phyloP scores from a whole-genome alignment of 2,329 filamentous ascomycete species.

The Fusarium sacchari region DNA sequence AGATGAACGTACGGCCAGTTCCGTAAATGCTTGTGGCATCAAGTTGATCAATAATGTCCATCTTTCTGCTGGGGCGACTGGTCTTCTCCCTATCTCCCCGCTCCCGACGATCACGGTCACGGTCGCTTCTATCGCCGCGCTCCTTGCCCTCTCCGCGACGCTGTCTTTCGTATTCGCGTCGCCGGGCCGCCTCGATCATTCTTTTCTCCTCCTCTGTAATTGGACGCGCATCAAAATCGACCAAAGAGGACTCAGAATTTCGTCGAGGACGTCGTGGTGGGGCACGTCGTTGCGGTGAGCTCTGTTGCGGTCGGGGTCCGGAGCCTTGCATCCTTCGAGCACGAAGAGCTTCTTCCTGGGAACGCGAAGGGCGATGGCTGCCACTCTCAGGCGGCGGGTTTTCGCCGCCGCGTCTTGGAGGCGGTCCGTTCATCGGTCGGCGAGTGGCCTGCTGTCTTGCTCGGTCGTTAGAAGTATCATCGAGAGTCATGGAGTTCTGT shows the following conservation, averaged over 20 bases:
- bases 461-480: constrained; percentile 60
- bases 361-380: constrained; percentile 69
- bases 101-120: constrained; percentile 44
- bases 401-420: constrained; percentile 49
- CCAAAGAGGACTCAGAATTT: constrained; percentile 82
- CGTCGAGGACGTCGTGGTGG: constrained; percentile 65
- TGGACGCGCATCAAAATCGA: constrained; percentile 66
- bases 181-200: constrained; percentile 50
- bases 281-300: constrained; percentile 47
- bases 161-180: constrained; percentile 42
- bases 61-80: constrained; percentile 60
- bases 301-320: constrained; percentile 47
- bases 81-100: constrained; percentile 59
- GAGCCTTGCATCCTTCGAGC: constrained; percentile 56
- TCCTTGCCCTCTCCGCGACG: constrained; percentile 39
- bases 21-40: constrained; percentile 97
- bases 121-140: constrained; percentile 43
- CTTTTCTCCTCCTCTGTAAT: constrained; percentile 64
- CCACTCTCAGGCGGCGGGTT: constrained; percentile 56
- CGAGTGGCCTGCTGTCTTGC: constrained; percentile 53
- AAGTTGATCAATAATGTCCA: constrained; percentile 96
- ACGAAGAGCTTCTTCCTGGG: constrained; percentile 72
- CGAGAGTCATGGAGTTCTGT: constrained; percentile 74
- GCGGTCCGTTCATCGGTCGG: constrained; percentile 47
- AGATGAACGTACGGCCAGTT: constrained; percentile 76